Base-by-base conservation (phyloP, 176 grass and related monocot genomes). In the Aechmea fasciata region DNA sequence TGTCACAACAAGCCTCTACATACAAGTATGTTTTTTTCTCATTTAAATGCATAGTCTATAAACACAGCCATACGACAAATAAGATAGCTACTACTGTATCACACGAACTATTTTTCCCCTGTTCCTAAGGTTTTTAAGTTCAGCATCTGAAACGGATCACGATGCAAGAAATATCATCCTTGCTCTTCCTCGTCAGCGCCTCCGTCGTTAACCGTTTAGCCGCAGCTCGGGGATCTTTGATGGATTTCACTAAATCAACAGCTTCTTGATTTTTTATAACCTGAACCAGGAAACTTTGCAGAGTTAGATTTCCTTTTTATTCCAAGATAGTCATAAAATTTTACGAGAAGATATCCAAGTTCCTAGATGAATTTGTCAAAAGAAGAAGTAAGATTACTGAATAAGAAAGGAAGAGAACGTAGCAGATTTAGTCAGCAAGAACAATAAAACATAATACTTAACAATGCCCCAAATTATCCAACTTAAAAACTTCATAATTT, bases 241-340 rank as follows among this genome's bases (percentile, higher is more conserved):
- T 85, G 11, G 87, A 82, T 71, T 88, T 94, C 83, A 99, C 80
- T 11, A 93, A 66, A 84, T 99, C 73, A 67, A 99, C 77, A 0
- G 95, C 90, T 69, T 99, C 95, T 48, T 99, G 68, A 50, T 99
- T 99, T 77, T 90, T 90, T 89, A 99, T 99, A 23, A 99, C 95
- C 95, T 99, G 78, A 15, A 73, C 63, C 24, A 74, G 13, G 64
- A 0, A 73, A 14, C 23, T 9, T 66, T 0, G 48, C 13, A 33
- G 18, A 61, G 20, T 61, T 1, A 22, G 17, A 61, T 61, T 19
- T 7, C 15, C 10, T 61, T 57, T 13, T 17, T 8, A 57, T 17
- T 57, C 13, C 13, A 13, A 57, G 52, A 13, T 17, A 9, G 52
- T 57, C 52, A 17, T 61, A 19, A 2, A 61, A 22, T 7, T 61